A percentile compares a stretch with the other conserved stretches of the same genome.
Conservation (phyloP, 257 asterid species). For the Salvia miltiorrhiza region DNA sequence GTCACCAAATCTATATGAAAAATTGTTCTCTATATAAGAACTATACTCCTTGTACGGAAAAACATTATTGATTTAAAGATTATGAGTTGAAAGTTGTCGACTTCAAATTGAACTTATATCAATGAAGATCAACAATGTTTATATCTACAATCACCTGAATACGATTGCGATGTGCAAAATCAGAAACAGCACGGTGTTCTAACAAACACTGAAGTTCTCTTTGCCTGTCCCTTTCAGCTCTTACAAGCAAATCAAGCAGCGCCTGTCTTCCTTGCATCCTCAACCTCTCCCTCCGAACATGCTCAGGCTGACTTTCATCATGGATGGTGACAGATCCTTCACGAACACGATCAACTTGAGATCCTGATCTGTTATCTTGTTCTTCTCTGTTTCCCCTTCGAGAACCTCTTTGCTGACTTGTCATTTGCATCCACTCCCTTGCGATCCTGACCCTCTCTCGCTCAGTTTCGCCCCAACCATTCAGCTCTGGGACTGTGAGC, state of each 20-base stretch:
- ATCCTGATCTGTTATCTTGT: conserved; percentile 36
- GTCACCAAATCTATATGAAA: neutral
- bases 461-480: conserved; percentile 89
- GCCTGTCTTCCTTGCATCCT: conserved; percentile 83
- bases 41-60: neutral
- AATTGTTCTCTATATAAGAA: neutral
- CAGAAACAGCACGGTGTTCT: conserved; percentile 85
- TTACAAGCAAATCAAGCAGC: conserved; percentile 67
- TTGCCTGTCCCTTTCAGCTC: conserved; percentile 74
- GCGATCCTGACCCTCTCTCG: conserved; percentile 90
- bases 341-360: conserved; percentile 48
- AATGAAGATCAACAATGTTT: neutral
- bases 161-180: conserved; percentile 82
- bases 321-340: conserved; percentile 50
- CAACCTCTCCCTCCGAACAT: conserved; percentile 61
- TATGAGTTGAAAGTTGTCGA: neutral
- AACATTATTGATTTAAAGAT: neutral
- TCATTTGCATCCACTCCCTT: conserved; percentile 89
- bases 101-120: conserved; percentile 3
- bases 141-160: conserved; percentile 25
- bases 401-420: conserved; percentile 87
- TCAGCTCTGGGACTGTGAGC: conserved; percentile 60
- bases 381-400: conserved; percentile 61
- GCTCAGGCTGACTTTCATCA: conserved; percentile 43
- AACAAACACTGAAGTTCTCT: conserved; percentile 68